Base-by-base conservation (phyloP, 2,329 filamentous ascomycete genomes). In the Xylariaceae sp. region DNA sequence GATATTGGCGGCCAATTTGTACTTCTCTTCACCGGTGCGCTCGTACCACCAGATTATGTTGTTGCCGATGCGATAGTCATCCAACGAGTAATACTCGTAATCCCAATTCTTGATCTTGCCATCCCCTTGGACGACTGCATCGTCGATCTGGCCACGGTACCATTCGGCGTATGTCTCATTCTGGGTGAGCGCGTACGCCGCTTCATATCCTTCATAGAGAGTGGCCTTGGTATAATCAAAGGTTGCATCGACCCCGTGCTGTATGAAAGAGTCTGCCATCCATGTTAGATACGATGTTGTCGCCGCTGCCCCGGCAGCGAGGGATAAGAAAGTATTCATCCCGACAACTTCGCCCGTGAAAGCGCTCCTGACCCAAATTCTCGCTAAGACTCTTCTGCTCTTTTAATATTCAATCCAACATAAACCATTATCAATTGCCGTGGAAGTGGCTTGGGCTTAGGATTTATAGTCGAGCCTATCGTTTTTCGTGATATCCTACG, bases 21-120 rank as follows among this genome's bases (percentile, higher is more conserved):
- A 84, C 63, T 79, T 81, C 10, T 71, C 64, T 40, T 79, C 73
- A 10, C 74, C 73, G 0, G 78, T 79, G 54, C 73, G 66, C 60
- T 77, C 74, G 61, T 80, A 79, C 71, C 81, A 76, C 60, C 73
- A 79, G 1, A 84, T 71, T 40, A 81, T 70, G 63, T 80, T 81
- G 61, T 80, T 77, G 7, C 81, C 82, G 29, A 83, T 74, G 5
- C 81, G 78, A 57, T 83, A 77, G 55, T 83, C 77, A 57, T 81
- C 79, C 0, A 81, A 73, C 2, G 79, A 81, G 70, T 83, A 79
- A 63, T 75, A 77, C 2, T 69, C 69, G 14, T 75, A 68, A 51
- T 79, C 73, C 73, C 79, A 84, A 18, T 73, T 71, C 14, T 70
- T 68, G 53, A 83, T 70, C 3, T 75, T 77, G 12, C 82, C 82